phyloP scores from a whole-genome alignment of 2,329 filamentous ascomycete genomes.

The Talaromyces sp. region DNA sequence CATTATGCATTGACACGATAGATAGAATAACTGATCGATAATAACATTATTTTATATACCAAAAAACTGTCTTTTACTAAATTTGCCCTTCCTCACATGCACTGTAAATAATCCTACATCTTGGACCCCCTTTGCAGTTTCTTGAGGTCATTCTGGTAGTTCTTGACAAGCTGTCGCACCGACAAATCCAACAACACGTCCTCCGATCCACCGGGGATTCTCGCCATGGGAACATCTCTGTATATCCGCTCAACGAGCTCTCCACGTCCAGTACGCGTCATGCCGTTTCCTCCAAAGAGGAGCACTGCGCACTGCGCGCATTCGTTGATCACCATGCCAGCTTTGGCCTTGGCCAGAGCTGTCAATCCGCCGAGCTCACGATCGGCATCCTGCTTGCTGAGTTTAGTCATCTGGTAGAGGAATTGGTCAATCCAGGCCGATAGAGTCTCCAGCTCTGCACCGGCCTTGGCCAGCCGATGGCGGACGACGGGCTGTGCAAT shows the following conservation, averaged over 20 bases:
- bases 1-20: neutral
- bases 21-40: neutral
- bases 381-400: slow-evolving; percentile 45
- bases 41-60: neutral
- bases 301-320: slow-evolving; percentile 64
- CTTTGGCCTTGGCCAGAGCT: slow-evolving; percentile 66
- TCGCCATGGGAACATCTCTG: slow-evolving; percentile 56
- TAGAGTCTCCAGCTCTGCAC: slow-evolving; percentile 61
- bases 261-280: slow-evolving; percentile 63
- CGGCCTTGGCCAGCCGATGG: slow-evolving; percentile 65
- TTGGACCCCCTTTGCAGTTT: slow-evolving; percentile 19
- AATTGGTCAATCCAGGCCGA: slow-evolving; percentile 70
- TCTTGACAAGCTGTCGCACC: slow-evolving; percentile 64
- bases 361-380: slow-evolving; percentile 63
- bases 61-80: neutral
- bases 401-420: slow-evolving; percentile 59
- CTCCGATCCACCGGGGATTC: slow-evolving; percentile 64
- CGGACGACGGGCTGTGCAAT: slow-evolving; percentile 71
- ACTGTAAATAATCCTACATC: slow-evolving; percentile 9
- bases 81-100: neutral
- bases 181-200: slow-evolving; percentile 68
- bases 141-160: slow-evolving; percentile 43
- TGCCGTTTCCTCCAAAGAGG: slow-evolving; percentile 69
- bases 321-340: slow-evolving; percentile 65
- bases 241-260: slow-evolving; percentile 65